Evolutionary conservation across 116 monocot species (phyloP).

Genomic region (Zostera marina): DNA sequence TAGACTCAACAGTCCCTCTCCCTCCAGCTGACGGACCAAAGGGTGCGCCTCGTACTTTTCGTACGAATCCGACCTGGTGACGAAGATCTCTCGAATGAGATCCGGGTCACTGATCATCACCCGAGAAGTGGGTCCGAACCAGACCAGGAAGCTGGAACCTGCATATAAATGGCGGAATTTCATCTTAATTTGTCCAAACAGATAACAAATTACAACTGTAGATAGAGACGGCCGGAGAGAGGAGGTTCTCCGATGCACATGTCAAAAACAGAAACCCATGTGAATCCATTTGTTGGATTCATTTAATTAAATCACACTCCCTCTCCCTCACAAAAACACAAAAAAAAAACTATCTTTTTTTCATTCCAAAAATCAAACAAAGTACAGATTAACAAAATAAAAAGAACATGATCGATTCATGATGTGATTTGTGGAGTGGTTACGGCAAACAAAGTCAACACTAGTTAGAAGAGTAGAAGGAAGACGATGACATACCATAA

Average conservation of each 20-base stretch:
- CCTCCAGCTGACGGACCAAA: slow-evolving; percentile 71
- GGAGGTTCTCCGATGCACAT: background rate
- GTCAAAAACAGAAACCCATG: slow-evolving; percentile 3
- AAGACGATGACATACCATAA: slow-evolving; percentile 25
- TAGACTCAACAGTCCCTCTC: slow-evolving; percentile 72
- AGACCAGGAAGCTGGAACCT: slow-evolving; percentile 78
- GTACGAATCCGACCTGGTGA: slow-evolving; percentile 35
- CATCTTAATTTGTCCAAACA: no score
- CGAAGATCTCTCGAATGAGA: slow-evolving; percentile 66
- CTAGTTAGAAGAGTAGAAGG: background rate
- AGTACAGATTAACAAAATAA: no score
- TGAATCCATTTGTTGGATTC: no score
- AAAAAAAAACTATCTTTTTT: background rate
- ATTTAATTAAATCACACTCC: no score
- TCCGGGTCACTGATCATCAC: slow-evolving; percentile 70
- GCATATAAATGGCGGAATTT: background rate
- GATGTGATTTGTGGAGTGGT: no score
- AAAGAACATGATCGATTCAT: no score
- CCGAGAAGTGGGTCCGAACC: slow-evolving; percentile 79
- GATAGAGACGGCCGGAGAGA: background rate
- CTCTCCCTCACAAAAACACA: no score
- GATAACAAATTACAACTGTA: no score
- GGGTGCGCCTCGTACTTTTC: slow-evolving; percentile 69
- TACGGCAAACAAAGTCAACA: no score
- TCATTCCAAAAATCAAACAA: background rate